A percentile compares a stretch with the other conserved stretches of the same genome.
These are phyloP conservation scores for Cryptomeria japonica DNA, from an alignment of 75 land plant genomes.

Conservation along the genomic window DNA sequence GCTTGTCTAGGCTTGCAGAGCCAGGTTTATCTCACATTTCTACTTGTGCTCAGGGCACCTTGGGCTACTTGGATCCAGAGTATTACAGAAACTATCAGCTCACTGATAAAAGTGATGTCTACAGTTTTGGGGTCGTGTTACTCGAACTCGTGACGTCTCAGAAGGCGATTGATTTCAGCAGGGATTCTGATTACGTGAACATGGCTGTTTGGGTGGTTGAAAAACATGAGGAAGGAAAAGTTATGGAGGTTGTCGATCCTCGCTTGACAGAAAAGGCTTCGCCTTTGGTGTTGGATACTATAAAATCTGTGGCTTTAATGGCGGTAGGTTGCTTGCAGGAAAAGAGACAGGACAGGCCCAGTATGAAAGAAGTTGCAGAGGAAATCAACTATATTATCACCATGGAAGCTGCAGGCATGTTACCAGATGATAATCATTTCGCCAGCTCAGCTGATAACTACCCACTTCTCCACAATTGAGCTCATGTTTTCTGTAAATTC, in stretches of 20 bases:
- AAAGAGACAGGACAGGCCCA: slow-evolving; percentile 45
- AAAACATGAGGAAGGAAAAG: not conserved
- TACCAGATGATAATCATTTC: not conserved
- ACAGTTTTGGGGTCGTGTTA: slow-evolving; percentile 50
- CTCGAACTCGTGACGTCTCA: slow-evolving; percentile 33
- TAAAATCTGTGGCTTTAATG: not conserved
- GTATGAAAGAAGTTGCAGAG: slow-evolving; percentile 50
- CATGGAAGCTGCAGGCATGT: not conserved
- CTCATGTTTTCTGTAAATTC: too few species aligned
- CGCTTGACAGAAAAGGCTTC: not conserved
- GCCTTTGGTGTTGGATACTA: not conserved
- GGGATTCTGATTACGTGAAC: slow-evolving; percentile 16
- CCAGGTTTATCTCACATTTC: slow-evolving; percentile 32
- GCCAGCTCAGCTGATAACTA: not conserved
- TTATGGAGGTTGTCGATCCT: slow-evolving; percentile 24
- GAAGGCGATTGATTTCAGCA: slow-evolving; percentile 15
- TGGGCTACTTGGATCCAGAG: slow-evolving; percentile 47
- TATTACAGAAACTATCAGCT: slow-evolving; percentile 35
- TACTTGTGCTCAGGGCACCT: slow-evolving; percentile 43
- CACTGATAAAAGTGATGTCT: slow-evolving; percentile 48
- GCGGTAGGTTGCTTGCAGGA: slow-evolving; percentile 18
- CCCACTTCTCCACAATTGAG: too few species aligned
- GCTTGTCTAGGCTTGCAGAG: slow-evolving; percentile 25
- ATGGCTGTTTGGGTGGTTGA: slow-evolving; percentile 7
- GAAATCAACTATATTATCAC: slow-evolving; percentile 14